A percentile compares a stretch with the other conserved stretches of the same genome.
phyloP scores from a whole-genome alignment of 2,329 filamentous ascomycete species.

The Penicillium sp. region DNA sequence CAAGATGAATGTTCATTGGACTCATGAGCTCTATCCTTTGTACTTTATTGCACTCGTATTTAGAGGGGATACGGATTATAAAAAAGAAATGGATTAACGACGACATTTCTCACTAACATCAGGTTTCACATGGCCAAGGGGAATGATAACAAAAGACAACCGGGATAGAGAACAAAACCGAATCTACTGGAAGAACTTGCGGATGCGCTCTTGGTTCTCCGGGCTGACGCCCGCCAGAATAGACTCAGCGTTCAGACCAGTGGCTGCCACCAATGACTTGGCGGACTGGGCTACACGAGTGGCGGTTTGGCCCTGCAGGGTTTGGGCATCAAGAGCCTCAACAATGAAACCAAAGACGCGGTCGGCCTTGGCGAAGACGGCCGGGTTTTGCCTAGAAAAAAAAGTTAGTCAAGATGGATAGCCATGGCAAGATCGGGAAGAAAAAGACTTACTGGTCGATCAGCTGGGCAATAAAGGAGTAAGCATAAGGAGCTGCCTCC shows the following conservation, averaged over 20 bases:
- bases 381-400: slow-evolving; percentile 72
- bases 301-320: slow-evolving; percentile 80
- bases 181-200: slow-evolving; percentile 70
- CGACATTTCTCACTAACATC: slow-evolving; percentile 24
- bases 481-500: slow-evolving; percentile 94
- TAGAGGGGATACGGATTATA: neutral
- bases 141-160: slow-evolving; percentile 20
- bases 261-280: slow-evolving; percentile 72
- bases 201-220: slow-evolving; percentile 78
- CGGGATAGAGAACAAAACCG: slow-evolving; percentile 13
- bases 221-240: slow-evolving; percentile 73
- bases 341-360: slow-evolving; percentile 84
- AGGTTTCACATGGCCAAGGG: slow-evolving; percentile 26
- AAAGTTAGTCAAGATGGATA: slow-evolving; percentile 13
- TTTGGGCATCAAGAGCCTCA: slow-evolving; percentile 86
- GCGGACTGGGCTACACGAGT: slow-evolving; percentile 73
- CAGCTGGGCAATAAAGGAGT: slow-evolving; percentile 84
- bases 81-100: slow-evolving; percentile 15
- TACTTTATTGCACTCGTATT: neutral
- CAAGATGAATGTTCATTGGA: neutral
- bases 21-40: neutral
- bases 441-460: slow-evolving; percentile 78
- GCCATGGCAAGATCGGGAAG: neutral
- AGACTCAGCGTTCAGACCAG: slow-evolving; percentile 73
- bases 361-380: slow-evolving; percentile 72